A percentile compares a stretch with the other conserved stretches of the same genome.
Conservation (phyloP, 1,284 basidiomycete species). For the Malassezia dermatis region DNA sequence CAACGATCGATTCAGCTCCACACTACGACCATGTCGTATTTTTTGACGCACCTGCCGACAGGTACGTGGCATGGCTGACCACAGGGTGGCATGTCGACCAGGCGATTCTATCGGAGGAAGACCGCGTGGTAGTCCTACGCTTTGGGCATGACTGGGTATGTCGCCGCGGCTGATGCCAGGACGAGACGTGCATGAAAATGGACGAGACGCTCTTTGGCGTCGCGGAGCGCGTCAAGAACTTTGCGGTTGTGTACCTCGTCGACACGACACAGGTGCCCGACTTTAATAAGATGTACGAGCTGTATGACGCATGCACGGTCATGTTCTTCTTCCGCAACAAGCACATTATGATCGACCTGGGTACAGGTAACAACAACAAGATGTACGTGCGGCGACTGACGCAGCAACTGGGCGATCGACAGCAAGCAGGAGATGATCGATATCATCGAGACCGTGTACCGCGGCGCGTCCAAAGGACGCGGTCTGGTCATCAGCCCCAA, state of each 20-base stretch:
- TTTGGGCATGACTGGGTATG: constrained; percentile 75
- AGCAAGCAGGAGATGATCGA: constrained; percentile 62
- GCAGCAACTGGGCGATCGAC: constrained; percentile 44
- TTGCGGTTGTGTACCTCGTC: constrained; percentile 87
- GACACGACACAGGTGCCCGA: constrained; percentile 97
- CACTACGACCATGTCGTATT: constrained; percentile 51
- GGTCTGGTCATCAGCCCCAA: constrained; percentile 96
- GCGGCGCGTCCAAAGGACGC: constrained; percentile 91
- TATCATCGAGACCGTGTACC: constrained; percentile 94
- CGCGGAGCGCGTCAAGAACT: constrained; percentile 93
- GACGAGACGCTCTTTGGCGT: constrained; percentile 90
- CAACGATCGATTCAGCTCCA: background rate
- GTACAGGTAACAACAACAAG: constrained; percentile 99
- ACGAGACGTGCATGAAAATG: constrained; percentile 95
- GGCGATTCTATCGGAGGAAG: constrained; percentile 94
- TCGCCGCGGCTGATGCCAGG: constrained; percentile 39
- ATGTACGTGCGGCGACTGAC: constrained; percentile 51
- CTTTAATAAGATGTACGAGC: constrained; percentile 72
- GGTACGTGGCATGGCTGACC: constrained; percentile 50
- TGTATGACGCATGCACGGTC: constrained; percentile 29
- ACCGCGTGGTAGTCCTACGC: constrained; percentile 83
- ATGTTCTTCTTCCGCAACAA: constrained; percentile 61
- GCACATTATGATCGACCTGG: constrained; percentile 99
- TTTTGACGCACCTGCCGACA: constrained; percentile 79
- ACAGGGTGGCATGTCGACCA: constrained; percentile 50